Conservation (phyloP, 2,329 filamentous ascomycete species). For the Cercospora sp. region DNA sequence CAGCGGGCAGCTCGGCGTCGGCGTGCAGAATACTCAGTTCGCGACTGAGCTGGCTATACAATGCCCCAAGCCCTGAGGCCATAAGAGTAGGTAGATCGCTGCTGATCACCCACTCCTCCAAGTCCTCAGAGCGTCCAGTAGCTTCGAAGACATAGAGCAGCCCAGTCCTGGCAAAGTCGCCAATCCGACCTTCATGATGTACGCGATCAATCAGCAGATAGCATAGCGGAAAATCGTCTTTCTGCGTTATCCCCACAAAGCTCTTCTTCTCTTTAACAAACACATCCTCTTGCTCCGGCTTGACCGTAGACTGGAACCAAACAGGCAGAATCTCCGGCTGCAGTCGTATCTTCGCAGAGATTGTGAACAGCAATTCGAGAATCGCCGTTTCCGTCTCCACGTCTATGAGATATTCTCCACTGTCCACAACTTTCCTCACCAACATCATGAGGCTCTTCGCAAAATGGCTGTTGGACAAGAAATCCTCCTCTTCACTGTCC, state of each 20-base stretch:
- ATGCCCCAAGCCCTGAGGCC: constrained; percentile 88
- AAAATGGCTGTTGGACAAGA: constrained; percentile 83
- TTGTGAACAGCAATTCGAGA: constrained; percentile 91
- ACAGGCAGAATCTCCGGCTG: constrained; percentile 82
- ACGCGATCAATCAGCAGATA: constrained; percentile 96
- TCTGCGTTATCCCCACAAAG: constrained; percentile 80
- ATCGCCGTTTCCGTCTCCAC: constrained; percentile 83
- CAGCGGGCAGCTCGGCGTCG: constrained; percentile 73
- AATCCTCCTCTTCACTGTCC: constrained; percentile 94
- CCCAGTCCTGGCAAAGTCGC: constrained; percentile 93
- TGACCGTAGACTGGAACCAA: constrained; percentile 71
- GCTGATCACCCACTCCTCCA: constrained; percentile 96
- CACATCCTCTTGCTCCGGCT: constrained; percentile 39
- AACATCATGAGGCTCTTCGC: constrained; percentile 85
- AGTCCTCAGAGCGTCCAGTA: constrained; percentile 73
- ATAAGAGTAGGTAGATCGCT: constrained; percentile 95
- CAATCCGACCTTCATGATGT: constrained; percentile 89
- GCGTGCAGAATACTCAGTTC: constrained; percentile 80
- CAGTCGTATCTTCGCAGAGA: constrained; percentile 91
- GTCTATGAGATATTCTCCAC: constrained; percentile 70
- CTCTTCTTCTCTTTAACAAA: constrained; percentile 57
- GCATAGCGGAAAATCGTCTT: constrained; percentile 92
- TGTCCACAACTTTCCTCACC: constrained; percentile 73
- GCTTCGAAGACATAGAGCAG: constrained; percentile 94
- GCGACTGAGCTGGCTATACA: constrained; percentile 68